Base-by-base conservation (phyloP, 2,329 filamentous ascomycete genomes). In the Claviceps capensis region DNA sequence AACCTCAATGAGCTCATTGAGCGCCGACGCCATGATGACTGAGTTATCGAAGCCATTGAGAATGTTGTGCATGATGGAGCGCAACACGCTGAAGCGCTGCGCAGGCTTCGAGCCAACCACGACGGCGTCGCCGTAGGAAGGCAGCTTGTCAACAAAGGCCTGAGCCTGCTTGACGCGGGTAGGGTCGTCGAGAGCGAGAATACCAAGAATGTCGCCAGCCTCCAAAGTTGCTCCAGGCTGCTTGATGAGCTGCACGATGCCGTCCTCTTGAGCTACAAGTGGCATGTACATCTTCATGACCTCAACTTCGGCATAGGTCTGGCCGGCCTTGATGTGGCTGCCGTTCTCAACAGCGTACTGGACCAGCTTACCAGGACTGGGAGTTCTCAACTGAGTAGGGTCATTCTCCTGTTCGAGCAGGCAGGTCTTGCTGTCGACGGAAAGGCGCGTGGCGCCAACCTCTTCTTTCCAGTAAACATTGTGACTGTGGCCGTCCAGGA, bases 251-350 rank as follows among this genome's bases (percentile, higher is more conserved):
- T 96, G 93, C 52, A 98, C 91, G 51, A 95, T 79, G 75, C 93
- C 93, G 62, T 95, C 93, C 69, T 98, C 93, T 65, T 90, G 85
- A 2, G 93, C 87, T 55, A 98, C 79, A 52, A 98, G 78, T 63
- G 93, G 93, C 93, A 98, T 98, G 79, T 97, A 97, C 93, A 98
- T 98, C 79, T 98, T 98, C 93, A 98, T 98, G 71, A 98, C 93
- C 72, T 98, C 93, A 42, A 98, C 91, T 69, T 98, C 93, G 52
- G 93, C 93, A 64, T 89, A 98, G 37, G 91, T 77, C 69, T 97
- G 87, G 53, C 91, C 91, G 61, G 94, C 88, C 69, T 82, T 85
- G 69, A 98, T 82, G 67, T 98, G 93, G 60, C 89, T 79, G 55
- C 93, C 93, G 63, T 95, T 97, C 69, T 96, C 93, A 2, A 98